Base-by-base conservation (phyloP, 2,329 filamentous ascomycete genomes). In the Apiospora arundinis region DNA sequence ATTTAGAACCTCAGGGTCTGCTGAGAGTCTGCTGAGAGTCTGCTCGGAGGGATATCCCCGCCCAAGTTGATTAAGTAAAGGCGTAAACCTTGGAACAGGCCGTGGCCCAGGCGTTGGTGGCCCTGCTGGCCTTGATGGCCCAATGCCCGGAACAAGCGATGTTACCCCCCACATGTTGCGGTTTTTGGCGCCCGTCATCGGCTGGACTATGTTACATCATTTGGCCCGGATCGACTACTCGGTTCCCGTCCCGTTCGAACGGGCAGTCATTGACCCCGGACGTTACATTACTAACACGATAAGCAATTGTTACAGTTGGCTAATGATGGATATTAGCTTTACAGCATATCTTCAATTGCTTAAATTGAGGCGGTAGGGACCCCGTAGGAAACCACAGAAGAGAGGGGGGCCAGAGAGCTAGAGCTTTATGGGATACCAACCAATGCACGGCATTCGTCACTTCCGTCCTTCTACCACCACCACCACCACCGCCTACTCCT, bases 171-270 rank as follows among this genome's bases (percentile, higher is more conserved):
- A 60, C 52, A 60, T 16, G 52, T 4, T 32, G 52, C 28, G 21
- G 28, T 40, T n/a, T 63, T 21, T 63, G 56, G 32, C 32, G 56
- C 56, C 56, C 56, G 56, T 40, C 56, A 63, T 63, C 56, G 56
- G 56, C 56, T 63, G 56, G 56, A 21, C 16, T 9, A 40, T 32
- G 52, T 60, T 60, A 60, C 52, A 60, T 60, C 52, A 60, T 60
- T 60, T 60, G 52, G 52, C 52, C 52, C 52, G 52, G 28, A 60
- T 60, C 52, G 16, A 37, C 52, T 16, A 60, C 56, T 63, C 56
- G 56, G 56, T 37, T 63, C 56, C 8, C 21, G 37, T 63, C 56
- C 56, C 56, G 32, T 63, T 63, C 32, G 52, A 60, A 60, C 52
- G 52, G 52, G 16, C 52, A 60, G 32, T 60, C 37, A 32, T 63